These are phyloP conservation scores for Melampsora americana DNA, from an alignment of 1,284 basidiomycete genomes.

Conservation along the genomic window DNA sequence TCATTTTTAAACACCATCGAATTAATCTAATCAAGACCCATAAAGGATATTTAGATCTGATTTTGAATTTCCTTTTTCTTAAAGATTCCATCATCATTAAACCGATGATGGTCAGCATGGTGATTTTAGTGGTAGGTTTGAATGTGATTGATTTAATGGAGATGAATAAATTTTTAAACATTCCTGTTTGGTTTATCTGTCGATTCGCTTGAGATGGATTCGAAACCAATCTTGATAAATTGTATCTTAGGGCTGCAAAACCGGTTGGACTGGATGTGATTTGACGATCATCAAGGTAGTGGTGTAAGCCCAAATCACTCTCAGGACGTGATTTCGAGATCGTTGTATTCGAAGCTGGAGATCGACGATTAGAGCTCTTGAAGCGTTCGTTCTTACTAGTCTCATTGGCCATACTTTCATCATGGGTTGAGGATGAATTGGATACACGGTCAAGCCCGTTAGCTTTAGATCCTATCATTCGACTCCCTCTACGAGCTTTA, in stretches of 20 bases:
- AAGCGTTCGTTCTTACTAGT: neutral
- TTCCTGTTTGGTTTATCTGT: neutral
- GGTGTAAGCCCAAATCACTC: neutral
- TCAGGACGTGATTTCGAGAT: neutral
- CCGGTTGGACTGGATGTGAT: neutral
- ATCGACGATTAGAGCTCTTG: neutral
- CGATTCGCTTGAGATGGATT: neutral
- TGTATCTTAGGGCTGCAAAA: neutral
- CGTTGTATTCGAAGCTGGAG: neutral
- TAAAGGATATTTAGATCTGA: neutral
- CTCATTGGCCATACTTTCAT: neutral
- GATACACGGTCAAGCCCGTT: neutral
- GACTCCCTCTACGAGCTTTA: neutral
- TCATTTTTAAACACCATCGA: neutral
- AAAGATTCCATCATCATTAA: neutral
- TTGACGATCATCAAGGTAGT: neutral
- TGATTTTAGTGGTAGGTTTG: neutral
- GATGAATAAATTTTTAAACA: neutral
- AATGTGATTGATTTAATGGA: neutral
- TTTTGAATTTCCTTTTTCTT: neutral
- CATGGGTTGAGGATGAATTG: too few relatives aligned
- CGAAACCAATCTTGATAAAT: neutral
- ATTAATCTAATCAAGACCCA: neutral
- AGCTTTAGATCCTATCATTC: neutral
- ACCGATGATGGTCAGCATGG: neutral